phyloP scores from a whole-genome alignment of 129 eudicot genomes.

The Pittosporum tobira region DNA sequence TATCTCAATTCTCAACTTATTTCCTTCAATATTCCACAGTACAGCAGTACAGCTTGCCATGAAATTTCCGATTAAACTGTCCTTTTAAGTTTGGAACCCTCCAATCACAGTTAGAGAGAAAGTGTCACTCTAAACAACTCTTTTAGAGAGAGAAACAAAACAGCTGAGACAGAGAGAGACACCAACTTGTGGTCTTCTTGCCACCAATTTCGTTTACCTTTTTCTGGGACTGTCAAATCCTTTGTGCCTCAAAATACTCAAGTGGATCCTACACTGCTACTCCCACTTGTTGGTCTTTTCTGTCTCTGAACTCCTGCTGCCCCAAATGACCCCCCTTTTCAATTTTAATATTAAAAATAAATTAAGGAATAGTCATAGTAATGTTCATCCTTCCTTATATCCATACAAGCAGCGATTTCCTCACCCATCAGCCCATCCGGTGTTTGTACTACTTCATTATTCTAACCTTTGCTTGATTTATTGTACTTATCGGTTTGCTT shows the following conservation, averaged over 20 bases:
- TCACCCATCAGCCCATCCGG: slow-evolving; percentile 10
- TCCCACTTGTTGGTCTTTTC: slow-evolving; percentile 49
- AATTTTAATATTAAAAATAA: neutral
- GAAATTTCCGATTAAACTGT: neutral
- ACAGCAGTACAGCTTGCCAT: neutral
- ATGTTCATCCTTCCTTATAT: slow-evolving; percentile 11
- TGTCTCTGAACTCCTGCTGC: slow-evolving; percentile 17
- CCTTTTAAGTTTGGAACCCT: neutral
- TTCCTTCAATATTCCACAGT: slow-evolving; percentile 7
- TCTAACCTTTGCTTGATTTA: slow-evolving; percentile 2
- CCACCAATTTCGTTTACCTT: neutral
- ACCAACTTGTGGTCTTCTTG: neutral
- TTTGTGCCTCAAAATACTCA: slow-evolving; percentile 12
- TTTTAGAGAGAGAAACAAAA: no score
- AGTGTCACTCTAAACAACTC: no score
- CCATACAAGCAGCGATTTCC: neutral
- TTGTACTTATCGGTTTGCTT: slow-evolving; percentile 3
- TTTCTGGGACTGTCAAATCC: neutral
- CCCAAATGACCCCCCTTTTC: neutral
- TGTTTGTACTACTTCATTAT: neutral
- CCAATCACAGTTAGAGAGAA: neutral
- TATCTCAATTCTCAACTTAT: neutral
- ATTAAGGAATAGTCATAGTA: no score
- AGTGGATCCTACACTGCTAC: slow-evolving; percentile 33
- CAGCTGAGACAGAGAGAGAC: slow-evolving; percentile 1